Evolutionary conservation across 441 rosid genomes (phyloP), one percentile per base, ranked within the genome.

Genomic region (Populus trichocarpa): DNA sequence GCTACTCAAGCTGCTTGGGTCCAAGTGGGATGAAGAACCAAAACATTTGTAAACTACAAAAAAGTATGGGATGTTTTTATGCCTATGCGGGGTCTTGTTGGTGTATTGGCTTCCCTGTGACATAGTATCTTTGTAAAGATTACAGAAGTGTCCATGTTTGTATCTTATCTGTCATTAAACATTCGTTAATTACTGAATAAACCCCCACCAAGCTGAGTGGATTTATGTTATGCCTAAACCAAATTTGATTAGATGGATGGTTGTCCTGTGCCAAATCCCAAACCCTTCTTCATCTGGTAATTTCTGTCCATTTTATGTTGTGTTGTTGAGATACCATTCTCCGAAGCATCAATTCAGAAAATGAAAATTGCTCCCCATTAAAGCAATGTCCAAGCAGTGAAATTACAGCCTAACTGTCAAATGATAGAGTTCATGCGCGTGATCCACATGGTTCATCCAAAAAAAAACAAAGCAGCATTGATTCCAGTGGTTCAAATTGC

Each of bases 1-100:
- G 86, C 72, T 90, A 80, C 88, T 90, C 69, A 84, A 86, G 84
- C 80, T 89, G 74, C 90, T 90, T 4, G 79, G 87, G 78, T 87
- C 94, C 74, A 83, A 87, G 61, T 79, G 83, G 76, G 71, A 20
- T 32, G 75, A 78, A 42, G 72, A 84, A 23, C 67, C 74, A 79
- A 79, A 75, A 14, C 77, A 38, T 76, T 75, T 71, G 32, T 59
- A 75, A 76, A 28, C 26, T 4, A 64, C 61, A 74, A 8, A 23
- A 40, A 10, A 7, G 5, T n/a, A 16, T 28, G 42, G 26, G n/a
- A 32, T 26, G 59, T 8, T 67, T 22, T 20, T 42, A 30, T 3
- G 26, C 67, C 2, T 25, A 3, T 7, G 73, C 38, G 73, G 32
- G 69, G 65, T 70, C 53, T 18, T 67, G 9, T 12, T 70, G 75